Evolutionary conservation across 2,329 filamentous ascomycete genomes (phyloP), one percentile per base, ranked within the genome.

Genomic region (Colletotrichum falcatum): DNA sequence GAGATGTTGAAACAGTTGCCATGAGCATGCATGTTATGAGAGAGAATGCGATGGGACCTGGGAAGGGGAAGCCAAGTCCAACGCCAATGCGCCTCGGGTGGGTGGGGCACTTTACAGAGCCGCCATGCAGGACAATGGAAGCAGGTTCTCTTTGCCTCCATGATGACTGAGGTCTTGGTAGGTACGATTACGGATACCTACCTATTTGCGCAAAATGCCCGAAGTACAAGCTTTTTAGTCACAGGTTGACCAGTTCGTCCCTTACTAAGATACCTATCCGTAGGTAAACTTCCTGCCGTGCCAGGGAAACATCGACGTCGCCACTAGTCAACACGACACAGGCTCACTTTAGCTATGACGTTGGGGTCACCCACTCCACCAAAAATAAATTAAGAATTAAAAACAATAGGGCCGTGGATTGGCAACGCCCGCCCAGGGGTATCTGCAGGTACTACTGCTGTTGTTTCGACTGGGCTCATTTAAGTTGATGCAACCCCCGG

Each of bases 1-100:
- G 67, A 67, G 67, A 51, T 49, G 26, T 58, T 70, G 64, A 71
- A 67, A 67, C 67, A 67, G 63, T 35, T 56, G 63, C 67, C 37
- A 44, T 69, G 55, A 61, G 67, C 63, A 42, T 18, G 39, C 39
- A 37, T n/a, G n/a, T n/a, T n/a, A n/a, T 20, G 39, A 18, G 14
- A 28, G 58, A 49, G 58, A 42, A 48, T 18, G 20, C 26, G 37
- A 48, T n/a, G 39, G 58, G 28, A 28, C n/a, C n/a, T n/a, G n/a
- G n/a, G n/a, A 37, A 35, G 28, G 59, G 30, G 33, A 37, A 39
- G 46, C 59, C 59, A 61, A 51, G 59, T 49, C 44, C 44, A 46
- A 16, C n/a, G 42, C n/a, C n/a, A n/a, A n/a, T n/a, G n/a, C n/a
- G 23, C 58, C 42, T 60, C 42, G 28, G 58, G 14, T 48, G 42